Base-by-base conservation (phyloP, 352 stramenopile genomes). In the Phytopythium sindhum region DNA sequence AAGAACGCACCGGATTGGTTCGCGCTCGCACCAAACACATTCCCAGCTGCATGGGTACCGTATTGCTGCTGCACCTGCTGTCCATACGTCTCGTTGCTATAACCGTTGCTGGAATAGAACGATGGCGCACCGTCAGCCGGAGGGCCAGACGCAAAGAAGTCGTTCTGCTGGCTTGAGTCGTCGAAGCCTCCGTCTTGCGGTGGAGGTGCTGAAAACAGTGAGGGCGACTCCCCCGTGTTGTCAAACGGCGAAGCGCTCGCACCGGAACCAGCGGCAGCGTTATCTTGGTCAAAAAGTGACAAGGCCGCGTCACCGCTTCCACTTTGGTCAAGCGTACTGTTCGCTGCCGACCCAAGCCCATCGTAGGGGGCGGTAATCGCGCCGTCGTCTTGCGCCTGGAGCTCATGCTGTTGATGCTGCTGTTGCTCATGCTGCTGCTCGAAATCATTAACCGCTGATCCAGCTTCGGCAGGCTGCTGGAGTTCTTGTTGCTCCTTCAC, bases 181-280 rank as follows among this genome's bases (percentile, higher is more conserved):
- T 39, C 61, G 44, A 77, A 64, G 48, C 55, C 47, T 64, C 39
- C 41, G 8, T 4, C 39, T 61, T 51, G 58, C 42, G 55, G 60
- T 62, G 37, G 37, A 48, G 39, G 33, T 31, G 45, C 60, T 63
- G 29, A 47, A 57, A 17, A 73, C 67, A 23, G 80, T 80, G 55
- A 52, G 5, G 56, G 24, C 11, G 56, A 54, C 8, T 19, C 33
- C 26, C 6, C 56, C 31, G 23, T 10, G 28, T 19, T 42, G 2
- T 29, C 56, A 44, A 53, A 61, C 41, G 42, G 56, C 26, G 56
- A 51, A 12, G 39, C 26, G 2, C 8, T 55, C 4, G 26, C 24
- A 39, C 17, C 17, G 28, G 39, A 55, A 11, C 2, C 28, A 23
- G 48, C 26, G 2, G 29, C 28, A 23, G 45, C 24, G 23, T 29